These are phyloP conservation scores for Suillus americanus DNA, from an alignment of 768 basidiomycete genomes.

Conservation along the genomic window DNA sequence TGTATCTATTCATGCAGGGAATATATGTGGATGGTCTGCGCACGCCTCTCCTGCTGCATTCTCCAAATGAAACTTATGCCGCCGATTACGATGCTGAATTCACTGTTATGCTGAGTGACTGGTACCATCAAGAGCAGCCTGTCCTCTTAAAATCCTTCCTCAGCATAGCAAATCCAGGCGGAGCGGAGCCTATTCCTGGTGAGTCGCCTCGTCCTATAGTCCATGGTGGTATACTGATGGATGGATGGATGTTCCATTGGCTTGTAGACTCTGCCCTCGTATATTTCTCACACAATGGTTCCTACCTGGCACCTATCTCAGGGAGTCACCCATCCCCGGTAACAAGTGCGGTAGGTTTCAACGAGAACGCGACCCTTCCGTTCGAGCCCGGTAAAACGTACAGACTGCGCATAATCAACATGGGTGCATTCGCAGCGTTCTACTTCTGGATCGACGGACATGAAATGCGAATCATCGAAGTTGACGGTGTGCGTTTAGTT, in stretches of 20 bases:
- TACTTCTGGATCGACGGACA: conserved; percentile 92
- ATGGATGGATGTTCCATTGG: not conserved
- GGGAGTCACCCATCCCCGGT: conserved; percentile 47
- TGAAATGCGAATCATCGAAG: conserved; percentile 82
- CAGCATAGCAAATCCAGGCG: conserved; percentile 72
- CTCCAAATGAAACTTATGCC: conserved; percentile 55
- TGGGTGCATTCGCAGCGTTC: conserved; percentile 69
- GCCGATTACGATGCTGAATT: conserved; percentile 82
- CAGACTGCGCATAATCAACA: conserved; percentile 84
- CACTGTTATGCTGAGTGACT: conserved; percentile 84
- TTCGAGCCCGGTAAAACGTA: conserved; percentile 89
- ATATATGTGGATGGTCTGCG: conserved; percentile 94
- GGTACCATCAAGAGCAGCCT: conserved; percentile 83
- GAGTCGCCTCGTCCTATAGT: conserved; percentile 13
- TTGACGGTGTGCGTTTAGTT: conserved; percentile 62
- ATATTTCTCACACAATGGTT: conserved; percentile 76
- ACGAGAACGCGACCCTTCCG: conserved; percentile 80
- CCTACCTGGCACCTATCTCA: conserved; percentile 63
- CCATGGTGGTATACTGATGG: not conserved
- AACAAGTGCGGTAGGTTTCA: conserved; percentile 71
- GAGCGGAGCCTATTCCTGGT: conserved; percentile 90
- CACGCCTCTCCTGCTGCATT: conserved; percentile 80
- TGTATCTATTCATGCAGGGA: conserved; percentile 42
- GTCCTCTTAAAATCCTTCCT: conserved; percentile 66
- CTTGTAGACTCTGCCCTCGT: conserved; percentile 70